phyloP scores from a whole-genome alignment of 345 rosid genomes.

The Rhodamnia argentea region DNA sequence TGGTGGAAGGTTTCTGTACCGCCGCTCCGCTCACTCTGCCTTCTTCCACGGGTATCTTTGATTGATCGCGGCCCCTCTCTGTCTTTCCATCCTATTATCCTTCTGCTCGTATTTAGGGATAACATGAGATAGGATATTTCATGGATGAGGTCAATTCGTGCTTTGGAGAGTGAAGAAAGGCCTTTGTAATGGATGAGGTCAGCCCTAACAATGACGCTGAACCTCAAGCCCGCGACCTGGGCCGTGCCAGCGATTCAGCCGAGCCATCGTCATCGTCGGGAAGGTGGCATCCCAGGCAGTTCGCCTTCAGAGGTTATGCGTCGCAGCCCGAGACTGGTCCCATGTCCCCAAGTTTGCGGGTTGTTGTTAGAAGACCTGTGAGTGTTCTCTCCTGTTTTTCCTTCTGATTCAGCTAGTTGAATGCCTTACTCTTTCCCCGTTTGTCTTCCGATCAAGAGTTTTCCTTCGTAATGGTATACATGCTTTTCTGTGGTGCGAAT shows the following conservation, averaged over 20 bases:
- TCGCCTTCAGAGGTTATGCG: constrained; percentile 41
- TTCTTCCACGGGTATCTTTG: background rate
- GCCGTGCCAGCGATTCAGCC: background rate
- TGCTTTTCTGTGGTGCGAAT: background rate
- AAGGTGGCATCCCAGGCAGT: constrained; percentile 66
- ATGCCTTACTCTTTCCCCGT: background rate
- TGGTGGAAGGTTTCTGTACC: constrained; percentile 28
- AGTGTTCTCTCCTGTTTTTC: constrained; percentile 15
- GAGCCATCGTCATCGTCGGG: constrained; percentile 8
- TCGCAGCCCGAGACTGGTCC: constrained; percentile 13
- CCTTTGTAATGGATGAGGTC: constrained; percentile 52
- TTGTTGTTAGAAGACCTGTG: constrained; percentile 59
- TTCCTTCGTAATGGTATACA: background rate
- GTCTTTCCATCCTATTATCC: background rate
- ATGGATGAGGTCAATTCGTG: constrained; percentile 21
- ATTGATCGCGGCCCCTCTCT: background rate
- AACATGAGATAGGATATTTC: constrained; percentile 11
- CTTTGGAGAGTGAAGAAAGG: constrained; percentile 19
- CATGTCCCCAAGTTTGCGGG: constrained; percentile 26
- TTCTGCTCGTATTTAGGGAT: background rate
- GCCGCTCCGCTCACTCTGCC: background rate
- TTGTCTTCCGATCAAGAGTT: background rate
- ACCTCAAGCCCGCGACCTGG: constrained; percentile 16
- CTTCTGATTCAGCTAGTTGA: background rate
- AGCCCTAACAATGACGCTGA: constrained; percentile 30